phyloP scores from a whole-genome alignment of 169 alveolate species.

The Babesia ovis region DNA sequence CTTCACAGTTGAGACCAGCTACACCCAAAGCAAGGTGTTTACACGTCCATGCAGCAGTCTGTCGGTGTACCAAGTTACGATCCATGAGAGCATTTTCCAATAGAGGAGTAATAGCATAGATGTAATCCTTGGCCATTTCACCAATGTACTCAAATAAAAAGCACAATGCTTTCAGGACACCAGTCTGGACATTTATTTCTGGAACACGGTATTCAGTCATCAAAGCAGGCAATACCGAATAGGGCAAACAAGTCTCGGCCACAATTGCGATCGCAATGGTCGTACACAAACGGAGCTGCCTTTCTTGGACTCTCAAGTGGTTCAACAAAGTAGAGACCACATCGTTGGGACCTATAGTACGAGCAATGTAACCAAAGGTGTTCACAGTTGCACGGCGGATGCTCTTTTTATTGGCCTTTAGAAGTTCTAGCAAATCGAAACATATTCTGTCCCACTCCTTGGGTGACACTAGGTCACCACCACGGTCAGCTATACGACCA shows the following conservation, averaged over 20 bases:
- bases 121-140: constrained; percentile 94
- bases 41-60: constrained; percentile 98
- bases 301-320: constrained; percentile 96
- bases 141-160: constrained; percentile 99
- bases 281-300: constrained; percentile 97
- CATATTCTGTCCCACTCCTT: constrained; percentile 99
- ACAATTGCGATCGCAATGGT: constrained; percentile 99
- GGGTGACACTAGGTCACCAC: constrained; percentile 99
- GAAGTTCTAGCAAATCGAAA: constrained; percentile 96
- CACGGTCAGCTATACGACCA: constrained; percentile 99
- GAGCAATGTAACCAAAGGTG: constrained; percentile 99
- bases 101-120: constrained; percentile 95
- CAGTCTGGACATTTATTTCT: constrained; percentile 98
- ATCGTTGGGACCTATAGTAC: constrained; percentile 99
- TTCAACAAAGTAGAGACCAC: constrained; percentile 92
- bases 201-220: constrained; percentile 99
- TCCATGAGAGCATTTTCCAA: constrained; percentile 99
- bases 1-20: constrained; percentile 92
- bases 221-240: constrained; percentile 98
- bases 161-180: constrained; percentile 97
- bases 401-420: constrained; percentile 94
- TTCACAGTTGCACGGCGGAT: constrained; percentile 98
- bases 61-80: constrained; percentile 98
- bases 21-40: constrained; percentile 97
- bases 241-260: constrained; percentile 99